Evolutionary conservation across 768 basidiomycete genomes (phyloP), one percentile per base, ranked within the genome.

Genomic region (Inosperma sp.): DNA sequence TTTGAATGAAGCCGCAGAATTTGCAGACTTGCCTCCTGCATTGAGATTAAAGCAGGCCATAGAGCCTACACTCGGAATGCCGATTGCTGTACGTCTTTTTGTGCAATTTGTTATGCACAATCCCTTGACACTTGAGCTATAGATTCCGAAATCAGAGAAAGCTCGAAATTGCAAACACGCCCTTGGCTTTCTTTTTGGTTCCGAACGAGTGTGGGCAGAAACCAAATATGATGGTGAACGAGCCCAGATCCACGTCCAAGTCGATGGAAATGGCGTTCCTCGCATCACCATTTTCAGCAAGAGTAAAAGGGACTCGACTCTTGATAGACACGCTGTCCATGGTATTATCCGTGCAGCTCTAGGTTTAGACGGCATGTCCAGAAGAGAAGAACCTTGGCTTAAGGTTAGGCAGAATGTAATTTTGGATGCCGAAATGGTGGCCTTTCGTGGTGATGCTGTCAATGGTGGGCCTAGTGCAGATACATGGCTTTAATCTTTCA

Each of bases 161-260:
- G 91, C 85, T 2, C 73, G 77, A 44, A 73, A 80, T 3, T 79
- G 82, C 36, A 56, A 68, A 9, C 75, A 86, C 43, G 83, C 81
- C 14, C 65, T 88, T 39, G 52, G 69, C 35, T 64, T 70, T 48
- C 69, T 87, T 51, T 54, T 48, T 30, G 27, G 62, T 30, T 67
- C 73, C 0, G 69, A 74, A 9, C 66, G 63, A 22, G 72, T 93
- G 7, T 94, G 87, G 81, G 88, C 86, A 2, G 93, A 97, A 68
- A 93, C 84, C 0, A 97, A 97, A 65, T 94, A 94, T 64, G 93
- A 95, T 51, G 93, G 93, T 8, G 93, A 95, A 66, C 78, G 93
- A n/a, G 85, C 92, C 48, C 93, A 97, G 59, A 91, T 94, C 22
- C 93, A 97, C 61, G 78, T 93, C 19, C 73, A 84, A 60, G 61